Conservation (phyloP, 495 filamentous ascomycete genomes). For the Monascus purpureus region DNA sequence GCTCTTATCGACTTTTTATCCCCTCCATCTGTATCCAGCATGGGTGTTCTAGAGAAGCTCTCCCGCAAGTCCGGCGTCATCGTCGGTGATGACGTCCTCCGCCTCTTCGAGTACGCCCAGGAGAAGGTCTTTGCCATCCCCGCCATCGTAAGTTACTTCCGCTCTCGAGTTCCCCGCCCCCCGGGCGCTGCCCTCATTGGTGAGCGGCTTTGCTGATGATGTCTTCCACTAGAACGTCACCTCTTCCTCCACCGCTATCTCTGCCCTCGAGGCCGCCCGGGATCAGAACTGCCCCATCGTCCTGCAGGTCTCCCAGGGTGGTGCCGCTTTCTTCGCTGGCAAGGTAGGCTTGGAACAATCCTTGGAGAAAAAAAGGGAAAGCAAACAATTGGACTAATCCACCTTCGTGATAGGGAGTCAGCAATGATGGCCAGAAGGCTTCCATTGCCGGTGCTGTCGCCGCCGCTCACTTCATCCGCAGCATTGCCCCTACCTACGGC, state of each 20-base stretch:
- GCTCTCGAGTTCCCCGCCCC: too few relatives aligned
- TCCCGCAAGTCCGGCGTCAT: conserved; percentile 74
- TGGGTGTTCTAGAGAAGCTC: conserved; percentile 54
- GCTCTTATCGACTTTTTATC: neutral
- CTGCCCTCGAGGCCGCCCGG: conserved; percentile 82
- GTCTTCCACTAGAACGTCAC: conserved; percentile 81
- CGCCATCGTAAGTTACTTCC: conserved; percentile 71
- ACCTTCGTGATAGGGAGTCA: conserved; percentile 44
- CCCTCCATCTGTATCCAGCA: conserved; percentile 18
- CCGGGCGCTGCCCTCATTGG: too few relatives aligned
- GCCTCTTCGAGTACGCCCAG: conserved; percentile 75
- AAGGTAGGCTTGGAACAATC: conserved; percentile 38
- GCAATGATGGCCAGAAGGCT: conserved; percentile 72
- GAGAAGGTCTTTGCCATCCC: conserved; percentile 82
- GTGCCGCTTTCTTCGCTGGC: conserved; percentile 87
- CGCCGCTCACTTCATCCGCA: conserved; percentile 85
- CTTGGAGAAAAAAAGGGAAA: neutral
- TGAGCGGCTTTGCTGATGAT: too few relatives aligned
- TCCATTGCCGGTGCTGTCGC: conserved; percentile 80
- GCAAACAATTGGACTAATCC: neutral
- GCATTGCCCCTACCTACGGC: conserved; percentile 74
- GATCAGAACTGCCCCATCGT: conserved; percentile 80
- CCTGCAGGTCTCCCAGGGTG: conserved; percentile 84
- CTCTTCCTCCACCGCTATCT: conserved; percentile 77
- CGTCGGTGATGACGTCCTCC: conserved; percentile 67